phyloP scores from a whole-genome alignment of 345 rosid species.

The Mallotus nudiflorus region DNA sequence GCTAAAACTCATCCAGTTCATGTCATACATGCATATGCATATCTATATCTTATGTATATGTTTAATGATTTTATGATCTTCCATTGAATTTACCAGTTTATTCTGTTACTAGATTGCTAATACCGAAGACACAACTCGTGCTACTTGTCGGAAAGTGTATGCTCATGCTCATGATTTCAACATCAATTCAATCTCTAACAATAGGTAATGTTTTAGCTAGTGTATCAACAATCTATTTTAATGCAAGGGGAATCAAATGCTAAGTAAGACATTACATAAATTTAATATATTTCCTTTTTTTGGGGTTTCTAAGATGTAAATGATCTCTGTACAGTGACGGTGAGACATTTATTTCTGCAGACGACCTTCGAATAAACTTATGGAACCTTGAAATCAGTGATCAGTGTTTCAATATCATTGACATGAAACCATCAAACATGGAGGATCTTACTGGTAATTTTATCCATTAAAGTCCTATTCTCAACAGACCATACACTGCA shows the following conservation, averaged over 20 bases:
- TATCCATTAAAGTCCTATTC: background rate
- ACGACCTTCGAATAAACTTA: slow-evolving; percentile 64
- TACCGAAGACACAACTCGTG: slow-evolving; percentile 39
- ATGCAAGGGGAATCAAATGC: background rate
- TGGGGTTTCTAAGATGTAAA: slow-evolving; percentile 21
- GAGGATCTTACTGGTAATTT: slow-evolving; percentile 65
- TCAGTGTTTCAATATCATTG: slow-evolving; percentile 68
- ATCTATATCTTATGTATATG: background rate
- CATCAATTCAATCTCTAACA: slow-evolving; percentile 87
- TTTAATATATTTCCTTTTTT: slow-evolving; percentile 5
- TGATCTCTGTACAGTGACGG: slow-evolving; percentile 54
- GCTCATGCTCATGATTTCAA: slow-evolving; percentile 74
- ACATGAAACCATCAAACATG: slow-evolving; percentile 64
- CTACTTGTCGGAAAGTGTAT: slow-evolving; percentile 62
- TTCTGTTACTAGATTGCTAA: slow-evolving; percentile 43
- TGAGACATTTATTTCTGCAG: slow-evolving; percentile 70
- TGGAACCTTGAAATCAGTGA: slow-evolving; percentile 66
- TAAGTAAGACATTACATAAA: background rate
- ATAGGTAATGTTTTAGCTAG: slow-evolving; percentile 55
- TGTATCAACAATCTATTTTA: background rate
- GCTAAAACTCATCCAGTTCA: background rate
- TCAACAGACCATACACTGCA: too few species aligned
- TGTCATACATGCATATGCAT: background rate
- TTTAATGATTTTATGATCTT: too few species aligned
- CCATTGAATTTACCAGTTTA: slow-evolving; percentile 12